Base-by-base conservation (phyloP, 2,329 filamentous ascomycete species). In the Paracorniculantispora psalliotae region DNA sequence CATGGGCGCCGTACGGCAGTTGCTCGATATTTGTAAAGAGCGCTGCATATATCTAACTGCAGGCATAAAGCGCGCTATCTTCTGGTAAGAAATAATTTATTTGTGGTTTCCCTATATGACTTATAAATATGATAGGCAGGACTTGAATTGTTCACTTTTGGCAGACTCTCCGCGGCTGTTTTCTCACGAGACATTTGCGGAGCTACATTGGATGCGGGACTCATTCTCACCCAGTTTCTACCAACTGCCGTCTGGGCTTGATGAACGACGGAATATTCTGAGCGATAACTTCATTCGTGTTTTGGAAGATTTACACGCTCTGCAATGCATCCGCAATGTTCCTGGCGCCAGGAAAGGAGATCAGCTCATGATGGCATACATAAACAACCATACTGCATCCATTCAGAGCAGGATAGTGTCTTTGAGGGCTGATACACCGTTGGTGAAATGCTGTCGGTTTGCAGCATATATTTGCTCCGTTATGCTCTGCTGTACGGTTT, bases 21-120 rank as follows among this genome's bases (percentile, higher is more conserved):
- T 78, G 1, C 71, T 78, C 10, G 53, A 66, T 2, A 46, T 72
- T 0, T 75, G 72, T 59, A 63, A 63, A 57, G 65, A 49, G 6
- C 39, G 65, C 3, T 66, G 69, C 1, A 52, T 74, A 0, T 59
- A 64, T 59, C 58, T 79, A 0, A 75, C 65, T 1, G 68, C 65
- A 10, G 71, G 71, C 0, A 77, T 79, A 5, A 78, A 78, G 61
- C 72, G 76, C 2, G 76, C 76, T 0, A 75, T 77, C 30, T 78
- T 78, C 60, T 78, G 75, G 75, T 76, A 47, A 5, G n/a, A n/a
- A n/a, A n/a, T n/a, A n/a, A n/a, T n/a, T n/a, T 7, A 30, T n/a
- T 23, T 49, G 28, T 21, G 13, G 62, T 57, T 64, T 30, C 62
- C n/a, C n/a, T n/a, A n/a, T 2, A 49, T 60, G 21, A 61, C 25